Base-by-base conservation (phyloP, 2,329 filamentous ascomycete species). In the Drechmeria coniospora region DNA sequence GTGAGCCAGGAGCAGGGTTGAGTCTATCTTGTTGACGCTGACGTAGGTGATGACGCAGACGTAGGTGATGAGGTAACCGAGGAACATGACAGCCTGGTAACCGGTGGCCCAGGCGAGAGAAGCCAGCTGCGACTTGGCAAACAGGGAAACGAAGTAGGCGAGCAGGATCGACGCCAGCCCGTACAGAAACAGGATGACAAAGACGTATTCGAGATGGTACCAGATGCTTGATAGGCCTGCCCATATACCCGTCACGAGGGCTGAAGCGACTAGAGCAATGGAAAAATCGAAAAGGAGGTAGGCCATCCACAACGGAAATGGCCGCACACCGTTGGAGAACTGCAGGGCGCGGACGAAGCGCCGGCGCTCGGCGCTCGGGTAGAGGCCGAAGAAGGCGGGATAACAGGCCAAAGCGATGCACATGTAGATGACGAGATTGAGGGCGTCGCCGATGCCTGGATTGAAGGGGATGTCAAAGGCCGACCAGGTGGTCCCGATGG, bases 311-410 rank as follows among this genome's bases (percentile, higher is more conserved):
- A 94, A 59, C 1, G 84, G 82, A 7, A 80, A 59, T 1, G 80
- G 76, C 9, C 80, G 66, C 16, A 93, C 83, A 25, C 86, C 86
- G 44, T 93, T 94, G 29, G 81, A 92, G 53, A 92, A 94, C 50
- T 94, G 78, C 17, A 94, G 59, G 11, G 79, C 79, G 28, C 86
- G 71, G 15, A 94, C 81, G 37, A 83, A 79, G 27, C 74, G 62
- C 8, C 83, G 59, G 15, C 83, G 68, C 50, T 94, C 86, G 16
- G 79, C 61, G n/a, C 82, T 92, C 0, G 83, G 81, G 44, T 94
- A 94, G 4, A 94, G 59, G 0, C 80, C 71, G 42, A 93, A 92
- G 59, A 94, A 86, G 10, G 78, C 82, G 1, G 86, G 83, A 41
- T 79, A 90, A 1, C 75, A 74, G 6, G 70, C 65, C 52, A 92